Evolutionary conservation across 805 yeast species (phyloP), one percentile per base, ranked within the genome.

Genomic region (Ogataea paraovalis): DNA sequence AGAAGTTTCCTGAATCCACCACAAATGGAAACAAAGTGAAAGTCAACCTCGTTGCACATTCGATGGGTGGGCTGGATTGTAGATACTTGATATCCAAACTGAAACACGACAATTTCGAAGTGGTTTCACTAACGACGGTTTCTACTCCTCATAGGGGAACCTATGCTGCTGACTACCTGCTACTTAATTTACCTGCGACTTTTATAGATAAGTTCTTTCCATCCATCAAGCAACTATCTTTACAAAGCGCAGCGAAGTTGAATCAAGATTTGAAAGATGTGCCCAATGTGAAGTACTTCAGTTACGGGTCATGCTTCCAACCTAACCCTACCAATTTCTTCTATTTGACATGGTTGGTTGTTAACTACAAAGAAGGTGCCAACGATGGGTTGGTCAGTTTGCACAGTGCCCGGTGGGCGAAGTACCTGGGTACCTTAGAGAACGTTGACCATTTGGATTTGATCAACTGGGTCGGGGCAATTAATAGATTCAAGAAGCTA

Each of bases 61-160:
- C 96, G 0, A 89, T 90, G 97, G 97, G 97, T 4, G 97, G 97
- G 0, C 68, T 90, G 27, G 97, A 91, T 60, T 79, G 90, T 30
- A 69, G 97, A 44, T 87, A 82, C 60, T 65, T 91, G 53, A 85
- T 89, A 2, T 74, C 87, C 0, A 70, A 76, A 42, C 61, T 85
- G 3, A 65, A 71, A 42, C 68, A 73, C 22, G 61, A 68, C 32
- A 66, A 73, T 39, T 83, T 79, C 55, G 69, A 79, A 54, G 85
- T 91, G 8, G 79, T 74, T 1, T 85, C 94, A 38, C 68, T 90
- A 25, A 89, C 97, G 1, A 90, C 97, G 0, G 73, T 90, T 0
- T 79, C 94, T 0, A 87, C 97, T 0, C 97, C 97, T 0, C 97
- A 90, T 67, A 79, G 75, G 45, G 97, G 97, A 0, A 81, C 95